These are phyloP conservation scores for Monosporozyma unispora DNA, from an alignment of 805 yeast species.

Conservation along the genomic window DNA sequence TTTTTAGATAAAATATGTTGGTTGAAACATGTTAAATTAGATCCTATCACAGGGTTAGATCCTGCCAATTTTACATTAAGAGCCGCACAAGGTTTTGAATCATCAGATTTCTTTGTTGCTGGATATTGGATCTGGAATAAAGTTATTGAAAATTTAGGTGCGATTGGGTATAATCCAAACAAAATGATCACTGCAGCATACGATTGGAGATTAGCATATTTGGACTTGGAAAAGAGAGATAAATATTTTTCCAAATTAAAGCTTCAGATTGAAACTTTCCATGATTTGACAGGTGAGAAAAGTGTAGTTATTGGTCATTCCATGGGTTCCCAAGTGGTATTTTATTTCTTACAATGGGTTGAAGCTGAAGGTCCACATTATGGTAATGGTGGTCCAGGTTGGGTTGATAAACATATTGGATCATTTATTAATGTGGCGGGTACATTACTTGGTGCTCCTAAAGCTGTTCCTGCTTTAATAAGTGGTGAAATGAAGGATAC, in stretches of 20 bases:
- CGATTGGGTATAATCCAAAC: slow-evolving; percentile 86
- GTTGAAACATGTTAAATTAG: slow-evolving; percentile 85
- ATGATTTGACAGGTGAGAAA: slow-evolving; percentile 48
- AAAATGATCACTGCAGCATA: slow-evolving; percentile 87
- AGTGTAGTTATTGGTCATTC: slow-evolving; percentile 82
- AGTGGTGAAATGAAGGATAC: slow-evolving; percentile 99
- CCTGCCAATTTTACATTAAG: slow-evolving; percentile 75
- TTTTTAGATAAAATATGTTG: slow-evolving; percentile 85
- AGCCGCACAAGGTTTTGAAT: slow-evolving; percentile 94
- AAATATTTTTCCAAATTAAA: slow-evolving; percentile 74
- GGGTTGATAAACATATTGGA: slow-evolving; percentile 83
- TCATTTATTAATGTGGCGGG: slow-evolving; percentile 86
- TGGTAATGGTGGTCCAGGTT: slow-evolving; percentile 84
- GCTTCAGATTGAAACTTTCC: slow-evolving; percentile 55
- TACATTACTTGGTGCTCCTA: slow-evolving; percentile 87
- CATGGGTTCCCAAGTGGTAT: slow-evolving; percentile 90
- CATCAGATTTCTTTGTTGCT: slow-evolving; percentile 91
- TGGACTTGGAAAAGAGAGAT: slow-evolving; percentile 83
- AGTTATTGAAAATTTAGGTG: slow-evolving; percentile 87
- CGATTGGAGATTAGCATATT: slow-evolving; percentile 90
- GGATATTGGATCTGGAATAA: slow-evolving; percentile 99
- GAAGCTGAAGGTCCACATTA: slow-evolving; percentile 74
- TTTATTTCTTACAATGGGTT: slow-evolving; percentile 90
- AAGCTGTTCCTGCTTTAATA: slow-evolving; percentile 81
- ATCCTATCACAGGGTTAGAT: slow-evolving; percentile 85